Evolutionary conservation across 352 stramenopile genomes (phyloP).

Genomic region (Phytophthora sojae): DNA sequence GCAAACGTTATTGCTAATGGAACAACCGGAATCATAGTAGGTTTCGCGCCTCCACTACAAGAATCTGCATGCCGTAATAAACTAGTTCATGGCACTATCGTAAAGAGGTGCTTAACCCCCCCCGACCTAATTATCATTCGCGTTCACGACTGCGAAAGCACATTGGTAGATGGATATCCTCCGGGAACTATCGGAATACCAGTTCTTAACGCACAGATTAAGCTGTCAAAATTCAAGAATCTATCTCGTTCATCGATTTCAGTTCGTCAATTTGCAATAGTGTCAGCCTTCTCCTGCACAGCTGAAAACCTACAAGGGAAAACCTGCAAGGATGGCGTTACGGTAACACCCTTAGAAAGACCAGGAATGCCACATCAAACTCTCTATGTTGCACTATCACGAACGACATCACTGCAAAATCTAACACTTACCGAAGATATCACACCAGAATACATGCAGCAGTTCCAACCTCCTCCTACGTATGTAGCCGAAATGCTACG

Average conservation of each 20-base stretch:
- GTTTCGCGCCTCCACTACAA: not conserved
- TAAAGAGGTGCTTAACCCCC: not conserved
- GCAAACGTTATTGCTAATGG: not conserved
- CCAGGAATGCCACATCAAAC: not conserved
- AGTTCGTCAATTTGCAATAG: conserved; percentile 1
- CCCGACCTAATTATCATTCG: not conserved
- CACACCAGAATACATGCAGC: not conserved
- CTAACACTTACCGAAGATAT: not conserved
- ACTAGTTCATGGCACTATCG: not conserved
- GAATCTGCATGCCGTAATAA: not conserved
- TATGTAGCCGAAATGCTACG: too few species aligned
- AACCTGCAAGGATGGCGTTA: not conserved
- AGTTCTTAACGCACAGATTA: too few species aligned
- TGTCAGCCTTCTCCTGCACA: not conserved
- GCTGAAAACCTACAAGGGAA: conserved; percentile 5
- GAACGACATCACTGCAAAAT: not conserved
- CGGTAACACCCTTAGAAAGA: not conserved
- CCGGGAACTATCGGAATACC: too few species aligned
- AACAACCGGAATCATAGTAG: not conserved
- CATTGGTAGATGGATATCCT: too few species aligned
- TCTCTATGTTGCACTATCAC: not conserved
- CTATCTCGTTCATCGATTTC: not conserved
- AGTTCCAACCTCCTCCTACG: too few species aligned
- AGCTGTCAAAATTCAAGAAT: too few species aligned
- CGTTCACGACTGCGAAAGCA: not conserved